Conservation (phyloP, 2,329 filamentous ascomycete species). For the Verticillium albo-atrum region DNA sequence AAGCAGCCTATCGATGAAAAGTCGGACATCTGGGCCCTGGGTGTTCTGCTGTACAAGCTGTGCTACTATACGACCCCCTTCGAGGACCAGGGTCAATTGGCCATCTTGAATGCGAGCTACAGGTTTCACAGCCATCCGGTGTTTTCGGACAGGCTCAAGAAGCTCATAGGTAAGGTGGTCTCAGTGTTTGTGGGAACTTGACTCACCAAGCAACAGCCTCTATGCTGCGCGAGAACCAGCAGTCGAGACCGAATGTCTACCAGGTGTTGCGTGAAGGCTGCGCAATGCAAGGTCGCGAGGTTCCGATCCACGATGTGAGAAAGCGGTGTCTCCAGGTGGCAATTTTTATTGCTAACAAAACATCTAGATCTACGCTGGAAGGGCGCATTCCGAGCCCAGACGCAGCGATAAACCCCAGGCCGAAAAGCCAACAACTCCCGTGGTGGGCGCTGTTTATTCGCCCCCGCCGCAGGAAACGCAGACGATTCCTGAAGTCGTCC, state of each 20-base stretch:
- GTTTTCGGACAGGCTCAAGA: constrained; percentile 87
- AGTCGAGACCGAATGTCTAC: constrained; percentile 83
- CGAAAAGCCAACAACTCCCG: constrained; percentile 51
- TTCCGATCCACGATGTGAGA: constrained; percentile 86
- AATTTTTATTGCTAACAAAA: constrained; percentile 14
- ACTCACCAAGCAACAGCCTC: constrained; percentile 51
- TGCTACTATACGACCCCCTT: constrained; percentile 99
- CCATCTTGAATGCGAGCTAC: constrained; percentile 93
- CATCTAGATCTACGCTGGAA: constrained; percentile 67
- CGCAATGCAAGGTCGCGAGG: constrained; percentile 78
- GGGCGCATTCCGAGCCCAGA: constrained; percentile 60
- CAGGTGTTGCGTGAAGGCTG: constrained; percentile 85
- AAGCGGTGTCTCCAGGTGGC: constrained; percentile 11
- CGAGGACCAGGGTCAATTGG: constrained; percentile 95
- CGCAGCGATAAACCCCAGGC: constrained; percentile 46
- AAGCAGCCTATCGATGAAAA: constrained; percentile 98
- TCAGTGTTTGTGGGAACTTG: neutral
- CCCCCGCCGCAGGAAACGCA: constrained; percentile 68
- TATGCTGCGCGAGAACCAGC: constrained; percentile 84
- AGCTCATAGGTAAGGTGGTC: constrained; percentile 66
- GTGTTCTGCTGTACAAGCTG: constrained; percentile 92
- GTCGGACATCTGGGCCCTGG: constrained; percentile 96
- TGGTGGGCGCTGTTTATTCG: constrained; percentile 77
- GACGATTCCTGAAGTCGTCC: constrained; percentile 80
- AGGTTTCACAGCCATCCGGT: constrained; percentile 83